Evolutionary conservation across 164 flowering plant genomes (phyloP), one percentile per base, ranked within the genome.

Genomic region (Brasenia schreberi): DNA sequence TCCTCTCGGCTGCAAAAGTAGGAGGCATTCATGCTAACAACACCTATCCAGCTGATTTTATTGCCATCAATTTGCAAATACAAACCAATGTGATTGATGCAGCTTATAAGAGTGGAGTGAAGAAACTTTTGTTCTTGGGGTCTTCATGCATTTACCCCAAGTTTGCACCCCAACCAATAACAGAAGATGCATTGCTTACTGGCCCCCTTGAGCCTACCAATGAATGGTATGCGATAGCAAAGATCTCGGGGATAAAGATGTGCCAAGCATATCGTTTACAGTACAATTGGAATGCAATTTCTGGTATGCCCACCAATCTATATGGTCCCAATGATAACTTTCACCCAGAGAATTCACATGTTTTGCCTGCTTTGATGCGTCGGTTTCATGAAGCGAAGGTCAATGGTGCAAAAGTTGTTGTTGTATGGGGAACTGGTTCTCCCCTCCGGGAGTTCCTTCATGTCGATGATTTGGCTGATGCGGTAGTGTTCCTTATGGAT

Each of bases 21-120:
- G 98, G 97, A 0, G 97, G 98, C 2, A 93, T 93, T 76, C 96
- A 93, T 68, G 98, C 98, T 65, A 90, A 93, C 74, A 85, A 77
- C 74, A 90, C 96, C 12, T 93, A 85, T 69, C 98, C 97, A 0
- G 98, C 97, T 0, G 96, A 90, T 18, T 93, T 93, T 80, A 90
- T 93, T 66, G 68, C 85, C 66, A 70, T 90, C 70, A 93, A 93
- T 67, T 85, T 93, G 62, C 92, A 86, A 66, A 90, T 90, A 70
- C 97, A 93, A 62, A 93, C 97, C 74, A 93, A 93, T 63, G 92
- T 90, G 18, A 90, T 93, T 49, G 80, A 83, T 49, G 82, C 97
- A 4, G 66, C 98, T 1, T 80, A 78, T 65, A 70, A 73, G 18
- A 74, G 82, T 62, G 86, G 88, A 12, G 88, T 84, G 19, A 67